Base-by-base conservation (phyloP, 2,329 filamentous ascomycete genomes). In the Ophiostoma sp. region DNA sequence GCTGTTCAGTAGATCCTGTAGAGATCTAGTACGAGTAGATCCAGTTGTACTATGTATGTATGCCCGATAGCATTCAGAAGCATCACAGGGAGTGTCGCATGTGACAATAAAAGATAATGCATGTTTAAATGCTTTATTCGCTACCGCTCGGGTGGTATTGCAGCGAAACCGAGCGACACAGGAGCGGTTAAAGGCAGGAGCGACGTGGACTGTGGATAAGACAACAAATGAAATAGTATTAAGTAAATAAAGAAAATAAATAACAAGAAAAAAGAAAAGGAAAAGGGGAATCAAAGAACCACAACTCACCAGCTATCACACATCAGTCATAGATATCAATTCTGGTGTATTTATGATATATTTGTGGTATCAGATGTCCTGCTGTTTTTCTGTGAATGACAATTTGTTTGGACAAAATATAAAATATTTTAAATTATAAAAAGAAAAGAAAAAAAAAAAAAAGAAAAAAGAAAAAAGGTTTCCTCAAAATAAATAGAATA, bases 131-230 rank as follows among this genome's bases (percentile, higher is more conserved):
- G 3, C n/a, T 31, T 27, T 27, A 57, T 57, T n/a, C 52, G 52
- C 52, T 57, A 33, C 57, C 15, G 15, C 11, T 62, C 57, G 57
- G 57, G 11, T 1, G 27, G 27, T 33, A 33, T 33, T 62, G 57
- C 13, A 62, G 57, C 57, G 57, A 62, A 4, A 27, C 57, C 57
- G 57, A 62, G 57, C 57, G 57, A 62, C n/a, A 62, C 52, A 57
- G 52, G 52, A 57, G 52, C 23, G 23, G 52, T 10, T 17, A 31
- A 15, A 57, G n/a, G 52, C 17, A 27, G n/a, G 23, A 27, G 52
- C 7, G 52, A 27, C 23, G n/a, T n/a, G n/a, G n/a, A 57, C 4
- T 13, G 23, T 57, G 52, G 23, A 31, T 15, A 27, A 57, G 52
- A 52, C 7, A 52, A 20, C 7, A n/a, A 57, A 27, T 20, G 52